Percentiles rank a stretch among this genome's conserved stretches.
Evolutionary conservation across 2,329 filamentous ascomycete species (phyloP).

Genomic region (Tolypocladium ovalisporum): DNA sequence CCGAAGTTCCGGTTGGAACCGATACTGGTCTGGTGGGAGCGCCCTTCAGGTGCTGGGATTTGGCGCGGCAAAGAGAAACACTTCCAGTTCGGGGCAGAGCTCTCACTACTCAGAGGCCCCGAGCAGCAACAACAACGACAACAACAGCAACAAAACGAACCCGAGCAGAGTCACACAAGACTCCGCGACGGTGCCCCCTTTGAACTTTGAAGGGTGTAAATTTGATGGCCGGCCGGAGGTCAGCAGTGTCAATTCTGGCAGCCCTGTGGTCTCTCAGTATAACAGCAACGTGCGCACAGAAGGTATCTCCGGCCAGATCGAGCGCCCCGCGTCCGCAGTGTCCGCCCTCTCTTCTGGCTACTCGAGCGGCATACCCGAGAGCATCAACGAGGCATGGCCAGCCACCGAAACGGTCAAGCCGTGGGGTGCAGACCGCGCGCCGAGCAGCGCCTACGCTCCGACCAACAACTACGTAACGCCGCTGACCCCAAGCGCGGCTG

Average conservation of each 20-base stretch:
- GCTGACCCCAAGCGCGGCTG: constrained; percentile 22
- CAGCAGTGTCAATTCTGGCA: constrained; percentile 56
- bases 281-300: constrained; percentile 39
- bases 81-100: constrained; percentile 42
- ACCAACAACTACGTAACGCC: constrained; percentile 31
- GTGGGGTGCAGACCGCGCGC: constrained; percentile 39
- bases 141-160: constrained; percentile 7
- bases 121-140: constrained; percentile 10
- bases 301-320: constrained; percentile 50
- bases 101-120: constrained; percentile 40
- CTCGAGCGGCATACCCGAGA: constrained; percentile 56
- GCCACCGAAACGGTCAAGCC: constrained; percentile 30
- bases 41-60: constrained; percentile 55
- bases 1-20: constrained; percentile 64
- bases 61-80: constrained; percentile 36
- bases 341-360: constrained; percentile 43
- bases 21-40: constrained; percentile 67
- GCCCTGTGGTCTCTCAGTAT: constrained; percentile 56
- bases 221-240: constrained; percentile 53
- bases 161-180: constrained; percentile 44
- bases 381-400: constrained; percentile 47
- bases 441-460: constrained; percentile 40
- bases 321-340: constrained; percentile 41
- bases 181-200: constrained; percentile 59
- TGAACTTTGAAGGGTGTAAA: constrained; percentile 44